Evolutionary conservation across 1,284 basidiomycete genomes (phyloP), one percentile per base, ranked within the genome.

Genomic region (Ceratobasidium sp.): DNA sequence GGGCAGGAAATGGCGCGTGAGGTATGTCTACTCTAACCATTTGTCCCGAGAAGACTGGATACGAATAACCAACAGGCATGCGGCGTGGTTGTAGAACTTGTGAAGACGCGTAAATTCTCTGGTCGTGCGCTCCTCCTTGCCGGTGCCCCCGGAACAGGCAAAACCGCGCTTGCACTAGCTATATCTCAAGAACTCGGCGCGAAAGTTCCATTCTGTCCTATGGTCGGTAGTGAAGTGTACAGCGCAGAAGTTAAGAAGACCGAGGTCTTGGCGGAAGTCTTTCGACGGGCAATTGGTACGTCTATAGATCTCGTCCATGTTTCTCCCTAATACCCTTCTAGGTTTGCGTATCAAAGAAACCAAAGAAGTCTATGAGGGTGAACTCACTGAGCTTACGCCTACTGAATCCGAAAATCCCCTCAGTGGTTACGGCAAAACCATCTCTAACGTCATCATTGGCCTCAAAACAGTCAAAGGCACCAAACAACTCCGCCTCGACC

Each of bases 381-480:
- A 99, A 86, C 95, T 99, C 46, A 99, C 97, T 9, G 97, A 99
- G 84, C 87, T 99, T 80, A 98, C 97, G 2, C 97, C 97, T 0
- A 93, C 95, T 42, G 98, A 98, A 86, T 91, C 96, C 12, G 97
- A 98, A 86, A 98, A 98, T 86, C 97, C 97, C 51, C 88, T 98
- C 63, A 95, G 95, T 78, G 97, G 97, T 61, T 99, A 99, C 85
- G 98, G 97, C 82, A 99, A 99, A 88, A 99, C 97, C 1, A 96
- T 99, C 78, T 96, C 96, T 40, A 97, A 98, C 86, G 97, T 99
- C 81, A 90, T 99, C 76, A 94, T 99, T 75, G 96, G 96, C 6
- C 91, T 99, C 82, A 99, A 99, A 87, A 99, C 97, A 0, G 96
- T 97, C 81, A 97, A 95, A 84, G 97, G 98, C n/a, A 98, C 97